These are phyloP conservation scores for barrel medic (Medicago truncatula) DNA, from an alignment of 306 rosid species.

Conservation along the genomic window MtrunA17r5.0-ANR NC_053049.1:4232001-4232500, in stretches of 20 bases:
- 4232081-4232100: neutral
- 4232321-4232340: constrained; percentile 91
- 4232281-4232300: constrained; percentile 98
- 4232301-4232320: constrained; percentile 94
- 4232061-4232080: neutral
- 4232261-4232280: constrained; percentile 98
- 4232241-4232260: constrained; percentile 96
- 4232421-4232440: neutral
- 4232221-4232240: constrained; percentile 90
- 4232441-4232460: neutral
- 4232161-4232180: constrained; percentile 35
- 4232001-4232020: no score
- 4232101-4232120: neutral
- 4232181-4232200: constrained; percentile 99
- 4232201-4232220: constrained; percentile 87
- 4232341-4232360: constrained; percentile 49
- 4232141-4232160: neutral
- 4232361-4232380: neutral
- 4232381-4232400: neutral
- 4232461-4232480: neutral
- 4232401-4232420: neutral
- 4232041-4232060: no score
- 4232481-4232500: neutral
- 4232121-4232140: neutral
- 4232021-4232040: no score